Conservation (phyloP, 2,329 filamentous ascomycete genomes). For the Lecanicillium sp. region DNA sequence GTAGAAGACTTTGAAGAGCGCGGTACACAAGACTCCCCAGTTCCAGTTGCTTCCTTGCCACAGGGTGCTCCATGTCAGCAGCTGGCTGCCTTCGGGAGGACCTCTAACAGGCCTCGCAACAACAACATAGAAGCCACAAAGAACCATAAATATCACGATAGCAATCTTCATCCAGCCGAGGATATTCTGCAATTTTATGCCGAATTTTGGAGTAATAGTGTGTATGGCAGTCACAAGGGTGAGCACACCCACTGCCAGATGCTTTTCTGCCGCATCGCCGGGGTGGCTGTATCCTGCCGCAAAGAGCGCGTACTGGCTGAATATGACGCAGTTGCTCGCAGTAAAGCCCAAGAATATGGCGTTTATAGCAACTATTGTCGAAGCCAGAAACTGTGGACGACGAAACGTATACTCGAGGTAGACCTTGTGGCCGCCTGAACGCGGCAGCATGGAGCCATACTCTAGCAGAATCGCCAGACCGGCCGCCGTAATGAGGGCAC, state of each 20-base stretch:
- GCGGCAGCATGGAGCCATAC: slow-evolving; percentile 64
- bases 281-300: slow-evolving; percentile 46
- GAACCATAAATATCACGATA: slow-evolving; percentile 54
- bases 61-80: slow-evolving; percentile 43
- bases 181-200: slow-evolving; percentile 54
- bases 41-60: slow-evolving; percentile 65
- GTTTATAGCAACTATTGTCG: slow-evolving; percentile 57
- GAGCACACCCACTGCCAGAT: slow-evolving; percentile 51
- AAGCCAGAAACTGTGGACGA: slow-evolving; percentile 56
- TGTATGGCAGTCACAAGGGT: slow-evolving; percentile 54
- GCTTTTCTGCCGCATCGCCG: slow-evolving; percentile 46
- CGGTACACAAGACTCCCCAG: slow-evolving; percentile 60
- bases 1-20: slow-evolving; percentile 63
- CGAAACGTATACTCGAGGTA: slow-evolving; percentile 66
- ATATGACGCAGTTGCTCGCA: slow-evolving; percentile 64
- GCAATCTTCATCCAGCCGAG: slow-evolving; percentile 59
- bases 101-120: slow-evolving; percentile 31
- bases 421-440: slow-evolving; percentile 63
- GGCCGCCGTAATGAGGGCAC: slow-evolving; percentile 54
- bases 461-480: slow-evolving; percentile 59
- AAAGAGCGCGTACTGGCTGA: slow-evolving; percentile 59
- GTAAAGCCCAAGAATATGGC: slow-evolving; percentile 61
- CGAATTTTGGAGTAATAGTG: slow-evolving; percentile 49
- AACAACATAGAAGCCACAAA: slow-evolving; percentile 55
- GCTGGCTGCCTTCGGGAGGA: slow-evolving; percentile 4